A percentile compares a stretch with the other conserved stretches of the same genome.
These are phyloP conservation scores for Naganishia liquefaciens DNA, from an alignment of 1,284 basidiomycete genomes.

Conservation along the genomic window DNA sequence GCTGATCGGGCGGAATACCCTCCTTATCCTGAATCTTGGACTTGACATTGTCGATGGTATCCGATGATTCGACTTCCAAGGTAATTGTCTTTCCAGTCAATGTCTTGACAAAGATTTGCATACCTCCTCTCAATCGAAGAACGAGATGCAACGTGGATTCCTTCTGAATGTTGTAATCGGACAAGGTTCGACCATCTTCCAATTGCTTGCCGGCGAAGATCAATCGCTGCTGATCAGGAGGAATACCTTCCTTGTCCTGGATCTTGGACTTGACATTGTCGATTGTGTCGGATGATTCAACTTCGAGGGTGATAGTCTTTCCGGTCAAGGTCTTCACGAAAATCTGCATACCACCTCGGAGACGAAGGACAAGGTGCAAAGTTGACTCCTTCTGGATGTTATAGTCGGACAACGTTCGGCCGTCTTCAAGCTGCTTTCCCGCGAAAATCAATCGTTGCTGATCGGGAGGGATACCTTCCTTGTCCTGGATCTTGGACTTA, in stretches of 20 bases:
- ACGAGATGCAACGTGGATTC: constrained; percentile 55
- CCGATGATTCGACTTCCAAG: no score
- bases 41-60: constrained; percentile 96
- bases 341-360: constrained; percentile 54
- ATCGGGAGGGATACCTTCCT: constrained; percentile 59
- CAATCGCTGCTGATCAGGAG: constrained; percentile 73
- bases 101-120: constrained; percentile 51
- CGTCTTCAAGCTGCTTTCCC: constrained; percentile 67
- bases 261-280: constrained; percentile 89
- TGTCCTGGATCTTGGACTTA: constrained; percentile 68
- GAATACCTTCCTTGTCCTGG: constrained; percentile 58
- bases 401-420: constrained; percentile 56
- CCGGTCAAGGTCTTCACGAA: constrained; percentile 54
- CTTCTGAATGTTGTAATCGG: constrained; percentile 45
- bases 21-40: constrained; percentile 63
- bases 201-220: constrained; percentile 82
- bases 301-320: constrained; percentile 60
- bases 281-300: constrained; percentile 76
- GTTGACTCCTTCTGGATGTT: constrained; percentile 53
- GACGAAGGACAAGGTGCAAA: constrained; percentile 56
- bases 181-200: constrained; percentile 55
- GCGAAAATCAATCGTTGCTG: constrained; percentile 83
- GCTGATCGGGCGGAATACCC: constrained; percentile 66
- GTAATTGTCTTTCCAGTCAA: constrained; percentile 61
- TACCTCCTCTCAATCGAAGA: constrained; percentile 52